Conservation (phyloP, 257 asterid genomes). For the Hygrophila difformis region DNA sequence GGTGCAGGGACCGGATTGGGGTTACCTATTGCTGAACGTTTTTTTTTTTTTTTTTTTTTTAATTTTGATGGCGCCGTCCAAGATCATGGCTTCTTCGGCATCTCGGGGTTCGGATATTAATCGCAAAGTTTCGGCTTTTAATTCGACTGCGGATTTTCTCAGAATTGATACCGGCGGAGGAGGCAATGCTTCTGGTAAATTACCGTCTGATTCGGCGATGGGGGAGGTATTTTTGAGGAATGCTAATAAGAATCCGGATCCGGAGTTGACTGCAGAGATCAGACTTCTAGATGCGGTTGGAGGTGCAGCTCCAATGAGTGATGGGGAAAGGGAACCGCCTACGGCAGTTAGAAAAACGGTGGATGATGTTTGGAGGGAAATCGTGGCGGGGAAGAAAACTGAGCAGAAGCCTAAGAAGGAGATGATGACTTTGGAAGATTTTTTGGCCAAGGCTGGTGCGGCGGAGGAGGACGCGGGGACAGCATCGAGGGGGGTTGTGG, state of each 20-base stretch:
- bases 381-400: slow-evolving; percentile 61
- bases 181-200: slow-evolving; percentile 21
- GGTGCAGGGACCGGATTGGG: too few species aligned
- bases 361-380: slow-evolving; percentile 96
- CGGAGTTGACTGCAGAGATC: slow-evolving; percentile 41
- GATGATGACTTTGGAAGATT: slow-evolving; percentile 88
- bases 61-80: slow-evolving; percentile 39
- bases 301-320: slow-evolving; percentile 37
- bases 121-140: slow-evolving; percentile 31
- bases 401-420: slow-evolving; percentile 47
- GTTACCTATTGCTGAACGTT: slow-evolving; percentile 5
- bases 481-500: slow-evolving; percentile 18
- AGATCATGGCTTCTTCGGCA: slow-evolving; percentile 36
- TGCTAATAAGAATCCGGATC: slow-evolving; percentile 15
- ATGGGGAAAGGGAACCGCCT: slow-evolving; percentile 27
- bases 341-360: slow-evolving; percentile 55
- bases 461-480: slow-evolving; percentile 38
- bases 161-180: slow-evolving; percentile 22
- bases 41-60: not conserved
- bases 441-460: slow-evolving; percentile 65
- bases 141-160: slow-evolving; percentile 27
- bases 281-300: slow-evolving; percentile 43
- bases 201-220: slow-evolving; percentile 17
- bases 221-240: slow-evolving; percentile 24
- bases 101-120: slow-evolving; percentile 43